A percentile compares a stretch with the other conserved stretches of the same genome.
These are phyloP conservation scores for Capsicum chinense DNA, from an alignment of 257 asterid species.

Conservation along the genomic window DNA sequence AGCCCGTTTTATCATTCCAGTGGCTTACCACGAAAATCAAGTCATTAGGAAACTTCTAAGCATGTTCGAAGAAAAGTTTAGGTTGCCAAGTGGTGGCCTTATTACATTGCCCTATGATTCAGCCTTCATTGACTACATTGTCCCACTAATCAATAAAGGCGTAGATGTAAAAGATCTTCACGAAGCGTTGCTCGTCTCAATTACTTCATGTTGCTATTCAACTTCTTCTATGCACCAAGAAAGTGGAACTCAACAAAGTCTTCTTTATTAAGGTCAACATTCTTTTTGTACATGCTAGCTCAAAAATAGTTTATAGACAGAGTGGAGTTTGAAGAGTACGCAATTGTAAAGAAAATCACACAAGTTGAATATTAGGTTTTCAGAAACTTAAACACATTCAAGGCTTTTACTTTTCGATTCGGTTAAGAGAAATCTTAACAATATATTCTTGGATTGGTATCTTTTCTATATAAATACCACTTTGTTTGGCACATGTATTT, in stretches of 20 bases:
- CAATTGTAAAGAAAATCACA: neutral
- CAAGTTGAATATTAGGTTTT: neutral
- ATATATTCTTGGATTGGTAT: neutral
- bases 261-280: neutral
- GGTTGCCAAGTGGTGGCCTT: neutral
- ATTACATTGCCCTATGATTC: slow-evolving; percentile 43
- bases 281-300: neutral
- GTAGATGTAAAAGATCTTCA: slow-evolving; percentile 36
- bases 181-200: slow-evolving; percentile 36
- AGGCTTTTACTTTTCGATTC: neutral
- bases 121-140: slow-evolving; percentile 30
- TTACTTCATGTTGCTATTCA: slow-evolving; percentile 7
- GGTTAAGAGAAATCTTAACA: neutral
- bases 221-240: neutral
- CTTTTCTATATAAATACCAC: neutral
- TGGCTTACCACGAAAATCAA: slow-evolving; percentile 34
- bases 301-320: neutral
- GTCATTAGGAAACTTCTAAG: slow-evolving; percentile 37
- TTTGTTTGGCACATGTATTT: neutral
- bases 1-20: slow-evolving; percentile 38
- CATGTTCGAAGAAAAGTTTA: slow-evolving; percentile 42
- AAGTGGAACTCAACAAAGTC: neutral
- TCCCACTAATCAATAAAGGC: slow-evolving; percentile 36
- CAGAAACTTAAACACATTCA: neutral
- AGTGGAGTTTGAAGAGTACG: neutral